These are phyloP conservation scores for Hyaloscypha variabilis DNA, from an alignment of 495 filamentous ascomycete genomes.

Conservation along the genomic window DNA sequence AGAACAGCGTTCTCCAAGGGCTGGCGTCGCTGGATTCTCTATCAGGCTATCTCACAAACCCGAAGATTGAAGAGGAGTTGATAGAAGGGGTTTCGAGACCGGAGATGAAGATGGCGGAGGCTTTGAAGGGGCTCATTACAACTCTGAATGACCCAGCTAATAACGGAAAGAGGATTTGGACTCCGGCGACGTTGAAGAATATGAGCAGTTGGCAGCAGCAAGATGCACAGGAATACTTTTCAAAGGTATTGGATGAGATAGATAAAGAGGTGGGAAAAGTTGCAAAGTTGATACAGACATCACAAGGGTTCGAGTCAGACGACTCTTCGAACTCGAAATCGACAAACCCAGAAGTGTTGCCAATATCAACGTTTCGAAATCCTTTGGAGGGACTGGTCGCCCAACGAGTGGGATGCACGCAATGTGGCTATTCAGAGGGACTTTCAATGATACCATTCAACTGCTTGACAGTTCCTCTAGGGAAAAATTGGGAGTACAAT, in stretches of 20 bases:
- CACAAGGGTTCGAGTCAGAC: constrained; percentile 38
- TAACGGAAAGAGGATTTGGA: constrained; percentile 75
- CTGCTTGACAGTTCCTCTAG: constrained; percentile 84
- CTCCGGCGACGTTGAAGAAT: constrained; percentile 73
- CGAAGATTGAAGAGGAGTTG: constrained; percentile 29
- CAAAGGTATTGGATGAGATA: constrained; percentile 83
- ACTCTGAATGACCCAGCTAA: constrained; percentile 68
- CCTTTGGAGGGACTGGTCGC: constrained; percentile 89
- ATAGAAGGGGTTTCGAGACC: constrained; percentile 35
- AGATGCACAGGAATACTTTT: constrained; percentile 97
- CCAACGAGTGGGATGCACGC: constrained; percentile 85
- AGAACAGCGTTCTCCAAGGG: constrained; percentile 92
- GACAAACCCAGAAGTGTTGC: constrained; percentile 30
- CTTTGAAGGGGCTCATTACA: constrained; percentile 65
- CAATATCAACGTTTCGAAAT: constrained; percentile 36
- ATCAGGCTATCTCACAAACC: constrained; percentile 48
- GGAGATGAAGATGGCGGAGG: constrained; percentile 50
- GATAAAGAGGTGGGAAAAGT: constrained; percentile 67
- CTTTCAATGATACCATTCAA: constrained; percentile 91
- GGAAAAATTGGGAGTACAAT: constrained; percentile 56
- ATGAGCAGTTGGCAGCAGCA: constrained; percentile 97
- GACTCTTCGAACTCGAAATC: constrained; percentile 5
- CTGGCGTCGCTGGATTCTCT: constrained; percentile 76
- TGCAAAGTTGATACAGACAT: constrained; percentile 16
- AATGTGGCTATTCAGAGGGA: constrained; percentile 84